A percentile compares a stretch with the other conserved stretches of the same genome.
Conservation (phyloP, 148 eudicot species). For the Rhododendron vialii region DNA sequence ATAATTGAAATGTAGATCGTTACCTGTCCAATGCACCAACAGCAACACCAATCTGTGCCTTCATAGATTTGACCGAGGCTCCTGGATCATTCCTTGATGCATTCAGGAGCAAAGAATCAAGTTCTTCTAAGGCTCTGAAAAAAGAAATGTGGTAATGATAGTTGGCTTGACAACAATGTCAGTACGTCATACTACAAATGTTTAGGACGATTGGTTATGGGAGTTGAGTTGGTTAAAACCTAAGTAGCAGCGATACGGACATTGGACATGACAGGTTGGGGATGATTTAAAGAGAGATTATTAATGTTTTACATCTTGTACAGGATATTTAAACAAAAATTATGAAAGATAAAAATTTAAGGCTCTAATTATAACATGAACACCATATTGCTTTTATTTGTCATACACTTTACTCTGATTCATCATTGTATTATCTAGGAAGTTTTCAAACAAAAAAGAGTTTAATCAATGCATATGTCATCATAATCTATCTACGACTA, state of each 20-base stretch:
- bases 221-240: background rate
- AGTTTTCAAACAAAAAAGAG: background rate
- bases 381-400: background rate
- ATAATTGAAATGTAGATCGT: background rate
- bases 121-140: constrained; percentile 79
- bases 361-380: background rate
- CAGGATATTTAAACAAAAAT: background rate
- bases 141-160: background rate
- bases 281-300: background rate
- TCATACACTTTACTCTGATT: background rate
- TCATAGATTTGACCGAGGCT: constrained; percentile 67
- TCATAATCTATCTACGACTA: background rate
- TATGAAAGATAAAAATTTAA: background rate
- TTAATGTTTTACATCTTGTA: background rate
- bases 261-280: background rate
- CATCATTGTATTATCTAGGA: background rate
- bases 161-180: background rate
- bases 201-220: background rate
- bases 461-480: background rate
- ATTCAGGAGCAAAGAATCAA: constrained; percentile 74
- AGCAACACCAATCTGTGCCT: constrained; percentile 55
- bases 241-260: background rate
- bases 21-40: constrained; percentile 73
- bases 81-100: constrained; percentile 75
- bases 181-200: background rate